Evolutionary conservation across 2,329 filamentous ascomycete species (phyloP), one percentile per base, ranked within the genome.

Genomic region (Dichotomopilus funicola): DNA sequence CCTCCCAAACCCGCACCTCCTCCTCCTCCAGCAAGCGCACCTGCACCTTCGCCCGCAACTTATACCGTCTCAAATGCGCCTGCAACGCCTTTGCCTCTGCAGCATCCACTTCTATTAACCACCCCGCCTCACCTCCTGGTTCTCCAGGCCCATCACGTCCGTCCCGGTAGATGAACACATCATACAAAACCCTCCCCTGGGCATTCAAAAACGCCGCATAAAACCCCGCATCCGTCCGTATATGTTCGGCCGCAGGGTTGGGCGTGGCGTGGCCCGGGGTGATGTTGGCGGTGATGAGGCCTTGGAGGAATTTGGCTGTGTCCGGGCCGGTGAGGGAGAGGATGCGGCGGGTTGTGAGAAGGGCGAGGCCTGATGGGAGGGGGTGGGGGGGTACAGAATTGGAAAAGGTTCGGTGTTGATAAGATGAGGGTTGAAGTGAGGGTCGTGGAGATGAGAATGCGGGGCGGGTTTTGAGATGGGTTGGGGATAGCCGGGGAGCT

Each of bases 141-240:
- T 55, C 34, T 9, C 42, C n/a, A 41, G 64, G 36, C 42, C 60
- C 7, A n/a, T 41, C 52, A 62, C 49, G 47, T 31, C 62, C 47
- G 57, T 81, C 73, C 0, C 85, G 86, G 75, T 96, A 96, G 48
- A 99, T 78, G 70, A 97, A 95, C 51, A 91, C 87, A 72, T 99
- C 94, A 73, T 92, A 82, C 44, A 96, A 75, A 8, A 99, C 80
- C 55, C 91, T 82, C 43, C 94, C 94, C 58, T 83, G 82, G 6
- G 92, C 89, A 62, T 88, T 95, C 43, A 99, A 77, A 66, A 99
- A 96, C 0, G 85, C 89, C 6, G 87, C 79, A 71, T 95, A 97
- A 69, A 87, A 85, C 4, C 83, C 86, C 0, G 74, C n/a, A 49
- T 46, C 52, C 8, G 50, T 9, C 43, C 66, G 53, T 63, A 65